Percentiles rank a stretch among this genome's conserved stretches.
Conservation (phyloP, 441 rosid species). For the Bocquillonia castaneifolia region DNA sequence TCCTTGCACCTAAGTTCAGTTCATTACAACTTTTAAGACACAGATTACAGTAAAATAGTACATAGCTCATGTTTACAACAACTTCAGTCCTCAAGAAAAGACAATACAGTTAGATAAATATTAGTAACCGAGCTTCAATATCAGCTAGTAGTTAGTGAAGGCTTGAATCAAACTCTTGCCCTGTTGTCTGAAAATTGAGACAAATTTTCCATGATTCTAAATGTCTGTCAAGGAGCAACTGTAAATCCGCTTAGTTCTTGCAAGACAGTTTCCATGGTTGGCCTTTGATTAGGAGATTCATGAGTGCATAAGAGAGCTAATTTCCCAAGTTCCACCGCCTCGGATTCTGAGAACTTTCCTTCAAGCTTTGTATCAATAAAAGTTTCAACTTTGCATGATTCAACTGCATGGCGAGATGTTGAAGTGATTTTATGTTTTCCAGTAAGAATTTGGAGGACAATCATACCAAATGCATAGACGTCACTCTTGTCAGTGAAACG, state of each 20-base stretch:
- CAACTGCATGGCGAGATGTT: slow-evolving; percentile 44
- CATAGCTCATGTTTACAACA: not conserved
- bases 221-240: slow-evolving; percentile 21
- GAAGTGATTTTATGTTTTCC: slow-evolving; percentile 61
- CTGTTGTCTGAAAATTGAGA: slow-evolving; percentile 30
- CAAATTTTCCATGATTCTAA: slow-evolving; percentile 3
- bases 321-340: slow-evolving; percentile 55
- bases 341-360: slow-evolving; percentile 47
- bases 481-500: slow-evolving; percentile 91
- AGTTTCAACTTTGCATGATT: slow-evolving; percentile 43
- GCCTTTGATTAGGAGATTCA: slow-evolving; percentile 67
- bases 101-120: slow-evolving; percentile 15
- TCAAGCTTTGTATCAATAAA: slow-evolving; percentile 63
- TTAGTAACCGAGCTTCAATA: slow-evolving; percentile 3
- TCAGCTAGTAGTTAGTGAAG: slow-evolving; percentile 21
- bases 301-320: slow-evolving; percentile 68
- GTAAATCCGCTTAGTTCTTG: slow-evolving; percentile 43
- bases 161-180: slow-evolving; percentile 15
- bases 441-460: slow-evolving; percentile 62
- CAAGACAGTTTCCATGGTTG: slow-evolving; percentile 55
- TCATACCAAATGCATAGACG: slow-evolving; percentile 75
- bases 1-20: slow-evolving; percentile 8
- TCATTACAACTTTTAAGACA: slow-evolving; percentile 6
- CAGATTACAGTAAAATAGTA: not conserved
- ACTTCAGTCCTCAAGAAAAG: slow-evolving; percentile 12